Conservation (phyloP, 2,329 filamentous ascomycete species). For the Arthrobotrys sphaeroides region DNA sequence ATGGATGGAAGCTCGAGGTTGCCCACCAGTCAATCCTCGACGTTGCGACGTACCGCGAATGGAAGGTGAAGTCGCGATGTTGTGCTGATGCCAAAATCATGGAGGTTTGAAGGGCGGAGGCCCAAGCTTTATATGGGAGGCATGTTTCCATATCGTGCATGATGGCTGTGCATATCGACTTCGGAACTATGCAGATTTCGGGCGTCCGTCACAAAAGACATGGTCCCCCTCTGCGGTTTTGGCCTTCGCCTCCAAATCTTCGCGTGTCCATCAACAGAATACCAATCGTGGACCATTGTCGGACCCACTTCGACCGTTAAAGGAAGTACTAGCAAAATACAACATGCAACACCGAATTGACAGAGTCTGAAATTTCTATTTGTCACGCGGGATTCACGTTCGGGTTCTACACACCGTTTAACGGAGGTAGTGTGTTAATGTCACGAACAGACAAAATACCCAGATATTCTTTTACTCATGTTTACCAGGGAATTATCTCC, state of each 20-base stretch:
- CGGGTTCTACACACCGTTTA: too few species aligned
- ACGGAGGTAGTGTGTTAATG: too few species aligned
- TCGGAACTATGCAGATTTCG: constrained; percentile 3
- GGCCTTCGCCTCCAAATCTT: constrained; percentile 2
- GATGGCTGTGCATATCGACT: constrained; percentile 6
- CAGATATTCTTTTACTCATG: too few species aligned
- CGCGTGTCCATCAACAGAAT: background rate
- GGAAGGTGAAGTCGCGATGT: too few species aligned
- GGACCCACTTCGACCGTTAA: background rate
- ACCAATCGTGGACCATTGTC: background rate
- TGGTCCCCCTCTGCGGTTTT: background rate
- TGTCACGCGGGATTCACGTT: too few species aligned
- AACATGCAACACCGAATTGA: background rate
- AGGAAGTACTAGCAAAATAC: background rate
- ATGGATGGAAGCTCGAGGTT: too few species aligned
- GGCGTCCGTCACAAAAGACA: background rate
- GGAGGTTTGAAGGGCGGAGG: background rate
- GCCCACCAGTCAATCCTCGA: too few species aligned
- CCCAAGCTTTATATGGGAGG: background rate
- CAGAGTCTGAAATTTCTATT: too few species aligned
- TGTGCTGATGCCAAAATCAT: background rate
- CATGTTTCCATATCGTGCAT: background rate
- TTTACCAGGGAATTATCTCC: too few species aligned
- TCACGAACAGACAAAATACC: too few species aligned
- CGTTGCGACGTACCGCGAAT: too few species aligned